Conservation (phyloP, 2,329 filamentous ascomycete species). For the Didymella pinodella region DNA sequence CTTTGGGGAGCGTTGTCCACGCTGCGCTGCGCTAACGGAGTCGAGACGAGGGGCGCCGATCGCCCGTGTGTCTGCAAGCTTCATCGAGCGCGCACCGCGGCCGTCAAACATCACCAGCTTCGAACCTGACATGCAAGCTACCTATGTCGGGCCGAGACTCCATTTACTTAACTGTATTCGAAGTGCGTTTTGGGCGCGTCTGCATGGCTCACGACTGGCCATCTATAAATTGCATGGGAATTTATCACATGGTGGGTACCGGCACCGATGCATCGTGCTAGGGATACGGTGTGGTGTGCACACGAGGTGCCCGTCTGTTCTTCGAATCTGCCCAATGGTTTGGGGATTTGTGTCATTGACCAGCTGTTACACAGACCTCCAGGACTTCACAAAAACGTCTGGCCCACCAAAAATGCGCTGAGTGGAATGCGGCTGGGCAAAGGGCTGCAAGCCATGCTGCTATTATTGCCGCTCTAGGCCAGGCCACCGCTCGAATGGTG, state of each 20-base stretch:
- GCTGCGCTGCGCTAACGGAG: slow-evolving; percentile 19
- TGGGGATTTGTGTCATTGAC: not conserved
- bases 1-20: slow-evolving; percentile 12
- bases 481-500: too few species aligned
- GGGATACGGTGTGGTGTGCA: not conserved
- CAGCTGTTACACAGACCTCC: not conserved
- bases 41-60: slow-evolving; percentile 20
- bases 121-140: not conserved
- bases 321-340: not conserved
- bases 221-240: not conserved
- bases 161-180: not conserved
- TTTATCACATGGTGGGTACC: slow-evolving; percentile 4
- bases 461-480: too few species aligned
- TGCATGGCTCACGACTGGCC: not conserved
- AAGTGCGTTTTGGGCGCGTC: not conserved
- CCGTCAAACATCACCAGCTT: slow-evolving; percentile 19
- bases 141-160: slow-evolving; percentile 14
- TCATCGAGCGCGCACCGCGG: slow-evolving; percentile 20
- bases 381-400: not conserved
- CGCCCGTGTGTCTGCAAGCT: slow-evolving; percentile 13
- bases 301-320: not conserved
- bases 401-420: not conserved
- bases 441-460: too few species aligned
- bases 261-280: not conserved
- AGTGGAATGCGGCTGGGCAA: not conserved